Base-by-base conservation (phyloP, 169 alveolate genomes). In the Plasmodium gallinaceum region DNA sequence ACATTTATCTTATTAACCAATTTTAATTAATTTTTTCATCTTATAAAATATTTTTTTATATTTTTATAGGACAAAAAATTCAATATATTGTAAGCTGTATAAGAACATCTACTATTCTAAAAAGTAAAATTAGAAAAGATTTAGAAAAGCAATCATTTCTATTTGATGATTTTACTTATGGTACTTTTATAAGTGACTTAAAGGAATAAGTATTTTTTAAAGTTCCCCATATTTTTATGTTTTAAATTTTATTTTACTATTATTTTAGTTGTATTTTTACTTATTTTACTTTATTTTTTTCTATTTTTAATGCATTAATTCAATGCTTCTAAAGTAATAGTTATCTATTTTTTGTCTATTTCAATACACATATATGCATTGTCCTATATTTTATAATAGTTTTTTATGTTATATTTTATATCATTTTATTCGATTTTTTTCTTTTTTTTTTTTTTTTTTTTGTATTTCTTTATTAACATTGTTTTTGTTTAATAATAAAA, bases 131-230 rank as follows among this genome's bases (percentile, higher is more conserved):
- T 57, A 61, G 86, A 45, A 66, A 70, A 58, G 91, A 83, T 46
- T 64, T 83, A 32, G 91, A 83, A 16, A 83, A 83, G 42, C 83
- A 83, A 72, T 83, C 91, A n/a, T 66, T 83, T 42, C 62, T 83
- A 69, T 83, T 83, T 83, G 91, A 83, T 16, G 85, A 83, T 46
- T 32, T 68, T 14, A 69, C 91, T 16, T 83, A 83, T 45, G 91
- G 91, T 7, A 83, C 91, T n/a, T 83, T 83, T 48, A 68, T 70
- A 24, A 83, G 51, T 14, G 86, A 83, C 52, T 24, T 57, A 0
- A 39, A 54, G 42, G 80, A 0, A 70, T 5, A 24, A 22, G 26
- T 2, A 32, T 32, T 32, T 32, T 32, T 2, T 32, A 32, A 32
- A 48, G 60, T 48, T 48, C 5, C 60, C 60, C 5, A 12, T n/a